Conservation (phyloP, 495 filamentous ascomycete genomes). For the Aspergillus diversus region DNA sequence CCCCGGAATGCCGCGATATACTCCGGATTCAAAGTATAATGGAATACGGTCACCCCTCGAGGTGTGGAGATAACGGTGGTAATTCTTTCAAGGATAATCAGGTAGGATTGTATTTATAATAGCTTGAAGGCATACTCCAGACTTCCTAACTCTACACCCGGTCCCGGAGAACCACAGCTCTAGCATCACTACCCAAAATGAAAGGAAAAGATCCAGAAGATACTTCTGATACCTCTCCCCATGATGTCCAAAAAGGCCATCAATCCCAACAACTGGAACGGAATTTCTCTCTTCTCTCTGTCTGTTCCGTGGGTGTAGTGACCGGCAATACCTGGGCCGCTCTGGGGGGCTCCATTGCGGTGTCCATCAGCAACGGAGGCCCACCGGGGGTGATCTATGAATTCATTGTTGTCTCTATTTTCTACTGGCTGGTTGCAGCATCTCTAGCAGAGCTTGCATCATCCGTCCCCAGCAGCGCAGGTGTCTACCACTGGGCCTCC, state of each 20-base stretch:
- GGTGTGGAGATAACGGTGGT: no score
- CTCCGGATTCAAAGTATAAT: background rate
- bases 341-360: constrained; percentile 38
- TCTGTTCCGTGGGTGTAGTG: constrained; percentile 58
- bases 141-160: no score
- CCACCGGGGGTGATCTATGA: constrained; percentile 16
- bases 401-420: constrained; percentile 13
- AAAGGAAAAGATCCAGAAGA: background rate
- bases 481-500: constrained; percentile 81
- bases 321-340: constrained; percentile 66
- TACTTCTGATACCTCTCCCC: background rate
- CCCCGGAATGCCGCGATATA: background rate
- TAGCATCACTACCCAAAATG: background rate
- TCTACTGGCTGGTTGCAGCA: constrained; percentile 11
- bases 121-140: no score
- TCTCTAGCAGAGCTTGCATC: constrained; percentile 15
- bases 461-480: background rate
- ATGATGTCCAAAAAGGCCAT: constrained; percentile 29
- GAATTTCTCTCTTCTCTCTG: constrained; percentile 60
- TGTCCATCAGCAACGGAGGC: constrained; percentile 14
- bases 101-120: no score
- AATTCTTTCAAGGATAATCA: no score
- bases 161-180: no score
- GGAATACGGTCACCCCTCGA: background rate
- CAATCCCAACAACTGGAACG: constrained; percentile 63